Percentiles rank a stretch among this genome's conserved stretches.
phyloP scores from a whole-genome alignment of 2,329 filamentous ascomycete genomes.

The Pseudogymnoascus sp. region DNA sequence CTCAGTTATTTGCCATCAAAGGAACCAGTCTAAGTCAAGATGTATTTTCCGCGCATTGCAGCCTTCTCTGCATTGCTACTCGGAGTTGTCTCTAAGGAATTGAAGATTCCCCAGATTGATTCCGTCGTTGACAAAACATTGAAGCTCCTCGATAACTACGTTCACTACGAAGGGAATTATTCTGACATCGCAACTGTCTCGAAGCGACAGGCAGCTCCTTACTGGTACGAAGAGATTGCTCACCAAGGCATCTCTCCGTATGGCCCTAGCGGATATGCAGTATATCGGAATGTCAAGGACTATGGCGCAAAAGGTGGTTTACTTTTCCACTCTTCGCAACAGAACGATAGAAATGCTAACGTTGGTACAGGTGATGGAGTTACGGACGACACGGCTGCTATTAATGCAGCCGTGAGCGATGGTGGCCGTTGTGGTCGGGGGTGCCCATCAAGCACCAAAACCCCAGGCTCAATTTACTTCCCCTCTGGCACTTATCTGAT shows the following conservation, averaged over 20 bases:
- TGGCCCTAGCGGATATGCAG: conserved; percentile 17
- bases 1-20: background rate
- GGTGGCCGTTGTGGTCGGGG: conserved; percentile 19
- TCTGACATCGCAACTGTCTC: background rate
- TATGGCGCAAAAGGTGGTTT: conserved; percentile 36
- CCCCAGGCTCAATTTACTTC: conserved; percentile 51
- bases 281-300: conserved; percentile 20
- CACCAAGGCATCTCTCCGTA: conserved; percentile 20
- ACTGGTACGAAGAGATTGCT: conserved; percentile 21
- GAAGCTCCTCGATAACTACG: background rate
- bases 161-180: background rate
- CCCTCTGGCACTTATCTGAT: conserved; percentile 38
- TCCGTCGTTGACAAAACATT: background rate
- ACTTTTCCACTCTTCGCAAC: conserved; percentile 27
- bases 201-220: conserved; percentile 12
- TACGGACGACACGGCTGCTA: conserved; percentile 78
- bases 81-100: background rate
- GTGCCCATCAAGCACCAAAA: conserved; percentile 39
- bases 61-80: background rate
- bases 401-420: conserved; percentile 50
- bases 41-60: background rate
- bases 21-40: background rate
- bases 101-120: background rate
- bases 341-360: background rate
- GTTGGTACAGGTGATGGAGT: conserved; percentile 37